Percentiles rank a stretch among this genome's conserved stretches.
phyloP scores from a whole-genome alignment of 352 stramenopile species.

The Phytopythium litorale region DNA sequence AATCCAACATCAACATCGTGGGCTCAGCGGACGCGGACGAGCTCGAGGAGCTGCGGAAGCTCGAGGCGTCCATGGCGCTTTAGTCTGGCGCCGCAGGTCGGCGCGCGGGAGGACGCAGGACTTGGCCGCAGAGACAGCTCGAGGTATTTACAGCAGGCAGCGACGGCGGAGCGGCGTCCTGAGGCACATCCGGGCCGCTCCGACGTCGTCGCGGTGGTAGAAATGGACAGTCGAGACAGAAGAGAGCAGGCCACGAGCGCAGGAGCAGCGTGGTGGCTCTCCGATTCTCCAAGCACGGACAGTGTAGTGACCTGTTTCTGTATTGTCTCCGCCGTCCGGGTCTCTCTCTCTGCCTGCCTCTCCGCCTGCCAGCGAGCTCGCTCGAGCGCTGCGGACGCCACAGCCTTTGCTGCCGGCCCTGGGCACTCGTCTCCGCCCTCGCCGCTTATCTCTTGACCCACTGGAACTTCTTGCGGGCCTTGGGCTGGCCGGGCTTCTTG shows the following conservation, averaged over 20 bases:
- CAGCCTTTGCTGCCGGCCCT: too few species aligned
- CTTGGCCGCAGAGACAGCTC: too few species aligned
- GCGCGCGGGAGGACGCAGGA: too few species aligned
- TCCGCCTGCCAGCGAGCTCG: not conserved
- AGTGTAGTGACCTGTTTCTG: not conserved
- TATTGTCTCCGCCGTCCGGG: not conserved
- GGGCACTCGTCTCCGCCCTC: slow-evolving; percentile 14
- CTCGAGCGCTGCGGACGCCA: not conserved
- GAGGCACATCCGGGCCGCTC: too few species aligned
- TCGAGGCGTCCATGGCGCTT: slow-evolving; percentile 85
- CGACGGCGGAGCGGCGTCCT: too few species aligned
- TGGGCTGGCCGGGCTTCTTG: slow-evolving; percentile 95
- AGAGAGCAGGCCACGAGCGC: too few species aligned
- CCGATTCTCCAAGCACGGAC: too few species aligned
- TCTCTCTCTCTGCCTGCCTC: not conserved
- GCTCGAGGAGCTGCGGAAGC: slow-evolving; percentile 75
- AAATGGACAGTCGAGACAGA: too few species aligned
- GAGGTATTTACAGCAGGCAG: too few species aligned
- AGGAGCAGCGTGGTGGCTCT: too few species aligned
- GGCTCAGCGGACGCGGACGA: slow-evolving; percentile 77
- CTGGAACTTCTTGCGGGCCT: slow-evolving; percentile 97
- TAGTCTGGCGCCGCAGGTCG: slow-evolving; percentile 16
- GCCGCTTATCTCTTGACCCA: slow-evolving; percentile 95
- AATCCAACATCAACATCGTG: slow-evolving; percentile 76
- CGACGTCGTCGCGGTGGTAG: too few species aligned